Evolutionary conservation across 345 rosid genomes (phyloP), one percentile per base, ranked within the genome.

Genomic region (Rhodamnia rubescens): DNA sequence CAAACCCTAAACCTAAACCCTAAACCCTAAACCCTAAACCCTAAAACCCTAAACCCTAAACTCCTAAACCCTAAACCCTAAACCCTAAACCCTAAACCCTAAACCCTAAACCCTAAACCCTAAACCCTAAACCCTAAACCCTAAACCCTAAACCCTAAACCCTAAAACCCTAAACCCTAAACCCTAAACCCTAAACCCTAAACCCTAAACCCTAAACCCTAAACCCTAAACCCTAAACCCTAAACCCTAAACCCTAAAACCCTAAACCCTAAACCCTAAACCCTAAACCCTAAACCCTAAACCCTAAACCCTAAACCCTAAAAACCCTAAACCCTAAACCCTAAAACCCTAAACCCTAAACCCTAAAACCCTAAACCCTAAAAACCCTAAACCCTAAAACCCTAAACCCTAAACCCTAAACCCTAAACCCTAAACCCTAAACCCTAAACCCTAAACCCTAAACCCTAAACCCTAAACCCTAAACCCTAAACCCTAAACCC

Each of bases 401-500:
- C 88, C 86, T 75, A 75, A 84, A 83, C 88, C 88, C 86, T 83
- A 84, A 87, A 74, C 88, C 86, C 64, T 83, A 75, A 87, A 82
- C 80, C 86, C 52, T 49, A 75, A 87, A 55, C 83, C 88, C 64
- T 27, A 74, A 83, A 42, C 85, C 85, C 51, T 4, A 74, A 74
- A 55, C 85, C 85, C 13, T 20, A 74, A 78, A 82, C 88, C 88
- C 88, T 80, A 84, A 87, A 87, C 88, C 88, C 88, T 58, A 84
- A 87, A 84, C 88, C 88, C 86, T 59, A 78, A 87, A 83, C 86
- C 86, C 56, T 75, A 75, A 86, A 84, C 86, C 88, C 75, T 75
- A 54, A 83, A 75, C 75, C 85, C 69, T 64, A 83, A 86, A 84
- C 85, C 85, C 84, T 82, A 82, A 83, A 83, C 88, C 88, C 78